phyloP scores from a whole-genome alignment of 108 stramenopile species.

The Pelagomonas calceolata region DNA sequence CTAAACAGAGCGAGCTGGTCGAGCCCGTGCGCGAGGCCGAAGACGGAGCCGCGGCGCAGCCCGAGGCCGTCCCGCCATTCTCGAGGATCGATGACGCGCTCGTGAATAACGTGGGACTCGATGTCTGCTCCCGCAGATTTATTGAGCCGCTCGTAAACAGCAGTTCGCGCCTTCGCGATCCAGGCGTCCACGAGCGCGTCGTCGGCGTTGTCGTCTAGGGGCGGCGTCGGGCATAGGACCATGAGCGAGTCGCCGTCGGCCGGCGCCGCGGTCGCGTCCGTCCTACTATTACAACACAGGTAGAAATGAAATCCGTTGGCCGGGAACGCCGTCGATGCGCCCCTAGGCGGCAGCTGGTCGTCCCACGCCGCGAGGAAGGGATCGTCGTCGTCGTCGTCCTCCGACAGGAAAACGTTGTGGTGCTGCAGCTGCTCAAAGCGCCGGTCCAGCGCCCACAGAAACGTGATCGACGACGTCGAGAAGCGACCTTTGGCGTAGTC shows the following conservation, averaged over 20 bases:
- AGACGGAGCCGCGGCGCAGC: slow-evolving; percentile 23
- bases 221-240: slow-evolving; percentile 30
- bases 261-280: slow-evolving; percentile 64
- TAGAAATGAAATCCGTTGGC: slow-evolving; percentile 67
- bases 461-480: slow-evolving; percentile 50
- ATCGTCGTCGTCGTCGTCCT: slow-evolving; percentile 15
- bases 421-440: slow-evolving; percentile 51
- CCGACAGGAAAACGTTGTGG: slow-evolving; percentile 73
- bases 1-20: slow-evolving; percentile 24
- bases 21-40: slow-evolving; percentile 27
- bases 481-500: not conserved
- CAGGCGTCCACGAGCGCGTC: not conserved
- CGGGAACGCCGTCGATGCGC: no score
- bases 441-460: slow-evolving; percentile 67
- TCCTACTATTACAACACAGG: slow-evolving; percentile 58
- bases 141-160: slow-evolving; percentile 2
- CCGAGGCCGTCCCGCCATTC: slow-evolving; percentile 25
- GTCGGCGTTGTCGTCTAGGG: not conserved
- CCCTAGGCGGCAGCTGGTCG: no score
- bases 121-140: slow-evolving; percentile 14
- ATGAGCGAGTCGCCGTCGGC: slow-evolving; percentile 67
- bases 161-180: slow-evolving; percentile 6
- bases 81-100: slow-evolving; percentile 19
- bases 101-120: slow-evolving; percentile 18
- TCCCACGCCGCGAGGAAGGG: not conserved